Base-by-base conservation (phyloP, 495 filamentous ascomycete species). In the Penicillium coffeae region DNA sequence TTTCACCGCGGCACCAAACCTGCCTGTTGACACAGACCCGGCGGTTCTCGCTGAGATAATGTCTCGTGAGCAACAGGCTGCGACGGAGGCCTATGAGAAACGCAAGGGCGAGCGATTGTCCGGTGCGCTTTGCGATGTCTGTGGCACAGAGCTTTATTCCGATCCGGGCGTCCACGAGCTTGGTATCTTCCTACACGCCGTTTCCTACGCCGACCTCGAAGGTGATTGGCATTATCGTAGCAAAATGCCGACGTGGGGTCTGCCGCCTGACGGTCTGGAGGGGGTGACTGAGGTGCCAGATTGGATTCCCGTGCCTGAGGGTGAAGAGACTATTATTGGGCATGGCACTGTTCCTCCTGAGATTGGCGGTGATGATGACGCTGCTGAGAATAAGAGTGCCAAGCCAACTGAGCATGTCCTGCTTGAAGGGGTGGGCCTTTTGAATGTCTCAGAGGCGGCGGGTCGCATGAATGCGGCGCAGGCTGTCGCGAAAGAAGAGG, bases 81-180 rank as follows among this genome's bases (percentile, higher is more conserved):
- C 96, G 75, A 83, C 95, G 32, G 83, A 89, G 38, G 75, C 81
- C 9, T 97, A 97, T 63, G 76, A 91, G 47, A 87, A 89, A 68
- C 66, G 66, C 50, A 73, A 73, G 46, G 91, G 90, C 8, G 94
- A 98, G 72, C 89, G 87, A 62, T 86, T 97, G 76, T 93, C 92
- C 2, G 93, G 94, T 2, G 70, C 87, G 53, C 62, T 79, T 6
- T 98, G 93, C 58, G 74, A 82, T 0, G 65, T 93, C 25, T 98
- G 93, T 68, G 76, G 83, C 36, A 92, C 93, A 6, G 87, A 88
- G 16, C 71, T 98, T 38, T 98, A 97, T 65, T 90, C 87, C 9
- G 93, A 98, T 61, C 93, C 93, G 0, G 89, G 90, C 1, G 56
- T 72, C 9, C 90, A 96, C 55, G 93, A 98, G 73, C 74, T 98